phyloP scores from a whole-genome alignment of 441 rosid species.

The Corymbia citriodora region DNA sequence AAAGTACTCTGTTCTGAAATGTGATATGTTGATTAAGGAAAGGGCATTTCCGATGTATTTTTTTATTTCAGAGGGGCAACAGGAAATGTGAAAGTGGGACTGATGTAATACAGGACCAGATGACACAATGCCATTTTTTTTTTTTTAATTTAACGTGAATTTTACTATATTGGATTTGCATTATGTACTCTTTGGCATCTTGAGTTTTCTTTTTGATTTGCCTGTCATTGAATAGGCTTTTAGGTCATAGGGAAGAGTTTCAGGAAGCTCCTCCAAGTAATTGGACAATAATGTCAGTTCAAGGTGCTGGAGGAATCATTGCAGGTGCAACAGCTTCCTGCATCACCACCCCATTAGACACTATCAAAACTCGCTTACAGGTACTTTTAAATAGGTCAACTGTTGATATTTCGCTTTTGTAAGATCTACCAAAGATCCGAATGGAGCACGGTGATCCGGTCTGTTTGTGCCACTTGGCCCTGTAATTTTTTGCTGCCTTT shows the following conservation, averaged over 20 bases:
- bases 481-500: background rate
- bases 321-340: slow-evolving; percentile 93
- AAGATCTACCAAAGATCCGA: background rate
- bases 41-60: background rate
- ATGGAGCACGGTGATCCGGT: background rate
- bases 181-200: background rate
- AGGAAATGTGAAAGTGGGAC: background rate
- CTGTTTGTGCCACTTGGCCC: background rate
- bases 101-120: background rate
- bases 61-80: background rate
- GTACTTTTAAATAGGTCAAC: slow-evolving; percentile 24
- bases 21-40: background rate
- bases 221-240: slow-evolving; percentile 26
- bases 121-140: background rate
- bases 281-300: slow-evolving; percentile 55
- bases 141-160: background rate
- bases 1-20: background rate
- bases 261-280: slow-evolving; percentile 44
- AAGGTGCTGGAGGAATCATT: slow-evolving; percentile 81
- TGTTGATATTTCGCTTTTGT: background rate
- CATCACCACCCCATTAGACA: slow-evolving; percentile 91
- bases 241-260: slow-evolving; percentile 43
- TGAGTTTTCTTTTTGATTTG: slow-evolving; percentile 9
- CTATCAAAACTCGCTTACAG: slow-evolving; percentile 90
- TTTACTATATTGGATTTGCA: background rate